Conservation (phyloP, 148 eudicot genomes). For the Tetragonia tetragonoides region DNA sequence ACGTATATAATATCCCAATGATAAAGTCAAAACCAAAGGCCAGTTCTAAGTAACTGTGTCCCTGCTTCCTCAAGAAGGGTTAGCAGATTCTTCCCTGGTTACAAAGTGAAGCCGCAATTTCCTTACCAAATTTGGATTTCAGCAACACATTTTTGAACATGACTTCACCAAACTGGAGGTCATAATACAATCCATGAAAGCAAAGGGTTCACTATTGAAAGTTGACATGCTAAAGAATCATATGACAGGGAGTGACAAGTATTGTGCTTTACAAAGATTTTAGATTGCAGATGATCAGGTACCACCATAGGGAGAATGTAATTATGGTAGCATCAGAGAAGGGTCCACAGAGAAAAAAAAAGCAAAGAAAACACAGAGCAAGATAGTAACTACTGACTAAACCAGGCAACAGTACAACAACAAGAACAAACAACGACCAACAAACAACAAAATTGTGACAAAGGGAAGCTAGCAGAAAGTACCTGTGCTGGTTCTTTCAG, state of each 20-base stretch:
- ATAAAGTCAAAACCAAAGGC: too few species aligned
- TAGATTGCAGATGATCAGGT: background rate
- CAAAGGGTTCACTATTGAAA: background rate
- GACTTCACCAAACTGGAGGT: background rate
- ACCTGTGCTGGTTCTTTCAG: slow-evolving; percentile 32
- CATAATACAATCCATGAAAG: background rate
- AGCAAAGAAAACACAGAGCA: background rate
- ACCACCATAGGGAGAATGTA: background rate
- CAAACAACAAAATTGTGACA: background rate
- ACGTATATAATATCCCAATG: too few species aligned
- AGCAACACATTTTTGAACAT: background rate
- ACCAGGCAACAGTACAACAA: too few species aligned
- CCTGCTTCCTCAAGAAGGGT: too few species aligned
- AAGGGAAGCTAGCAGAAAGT: background rate
- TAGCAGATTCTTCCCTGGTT: too few species aligned
- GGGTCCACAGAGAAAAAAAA: background rate
- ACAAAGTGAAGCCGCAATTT: too few species aligned
- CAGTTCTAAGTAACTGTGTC: too few species aligned
- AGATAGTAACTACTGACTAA: background rate
- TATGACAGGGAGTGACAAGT: background rate
- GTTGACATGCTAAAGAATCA: background rate
- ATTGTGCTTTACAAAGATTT: background rate
- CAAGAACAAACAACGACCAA: too few species aligned
- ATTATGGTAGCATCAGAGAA: background rate
- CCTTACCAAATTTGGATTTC: background rate